Conservation (phyloP, 2,329 filamentous ascomycete species). For the Paraphoma sp. region DNA sequence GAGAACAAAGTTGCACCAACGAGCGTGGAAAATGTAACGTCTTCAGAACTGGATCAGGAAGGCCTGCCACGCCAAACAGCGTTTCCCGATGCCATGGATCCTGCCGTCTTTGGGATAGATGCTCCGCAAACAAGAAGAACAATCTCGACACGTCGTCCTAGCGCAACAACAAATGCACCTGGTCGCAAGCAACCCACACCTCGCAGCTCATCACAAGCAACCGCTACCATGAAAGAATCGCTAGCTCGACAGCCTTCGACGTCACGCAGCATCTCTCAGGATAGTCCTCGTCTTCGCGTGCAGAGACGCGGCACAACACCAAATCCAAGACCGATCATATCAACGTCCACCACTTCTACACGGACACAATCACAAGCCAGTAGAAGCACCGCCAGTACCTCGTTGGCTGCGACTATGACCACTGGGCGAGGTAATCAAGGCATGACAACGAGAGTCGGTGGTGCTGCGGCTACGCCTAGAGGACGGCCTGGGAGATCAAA, state of each 20-base stretch:
- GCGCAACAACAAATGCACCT: neutral
- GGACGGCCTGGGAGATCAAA: neutral
- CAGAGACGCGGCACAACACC: neutral
- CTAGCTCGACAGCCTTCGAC: neutral
- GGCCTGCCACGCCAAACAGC: slow-evolving; percentile 3
- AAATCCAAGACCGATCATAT: neutral
- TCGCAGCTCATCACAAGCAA: slow-evolving; percentile 3
- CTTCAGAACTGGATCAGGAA: neutral
- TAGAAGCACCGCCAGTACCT: slow-evolving; percentile 7
- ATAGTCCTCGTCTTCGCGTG: neutral
- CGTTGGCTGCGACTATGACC: slow-evolving; percentile 30
- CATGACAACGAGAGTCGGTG: slow-evolving; percentile 14
- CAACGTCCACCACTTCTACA: slow-evolving; percentile 3
- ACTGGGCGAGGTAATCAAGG: slow-evolving; percentile 19
- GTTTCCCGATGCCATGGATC: slow-evolving; percentile 5
- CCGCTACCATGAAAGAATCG: neutral
- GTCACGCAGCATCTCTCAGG: slow-evolving; percentile 6
- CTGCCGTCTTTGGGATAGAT: slow-evolving; percentile 1
- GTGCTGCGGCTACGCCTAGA: neutral
- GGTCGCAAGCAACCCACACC: slow-evolving; percentile 1
- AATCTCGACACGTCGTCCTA: neutral
- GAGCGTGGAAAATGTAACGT: neutral
- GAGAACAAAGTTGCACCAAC: neutral
- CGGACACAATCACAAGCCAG: slow-evolving; percentile 12
- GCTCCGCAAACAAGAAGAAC: neutral